A percentile compares a stretch with the other conserved stretches of the same genome.
Conservation (phyloP, 805 yeast species). For the Yarrowia osloensis region DNA sequence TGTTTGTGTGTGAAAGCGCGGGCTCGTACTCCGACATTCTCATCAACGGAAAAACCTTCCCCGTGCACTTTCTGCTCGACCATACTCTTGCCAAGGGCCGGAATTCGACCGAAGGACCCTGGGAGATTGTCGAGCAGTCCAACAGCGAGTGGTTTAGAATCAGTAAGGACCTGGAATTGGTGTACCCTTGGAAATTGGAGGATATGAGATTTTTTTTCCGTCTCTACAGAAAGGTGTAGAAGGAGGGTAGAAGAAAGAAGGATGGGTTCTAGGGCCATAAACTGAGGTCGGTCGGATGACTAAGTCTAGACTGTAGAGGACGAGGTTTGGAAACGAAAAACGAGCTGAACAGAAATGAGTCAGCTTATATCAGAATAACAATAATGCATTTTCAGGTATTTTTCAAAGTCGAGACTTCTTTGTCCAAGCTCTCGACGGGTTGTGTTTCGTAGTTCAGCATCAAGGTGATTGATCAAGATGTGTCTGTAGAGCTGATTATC, state of each 20-base stretch:
- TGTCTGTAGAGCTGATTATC: too few relatives aligned
- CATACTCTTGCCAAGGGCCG: slow-evolving; percentile 43
- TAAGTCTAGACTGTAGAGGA: too few relatives aligned
- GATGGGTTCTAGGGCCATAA: too few relatives aligned
- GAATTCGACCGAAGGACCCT: slow-evolving; percentile 48
- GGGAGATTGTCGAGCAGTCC: slow-evolving; percentile 65
- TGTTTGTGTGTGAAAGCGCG: slow-evolving; percentile 81
- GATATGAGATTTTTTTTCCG: slow-evolving; percentile 87
- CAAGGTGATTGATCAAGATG: too few relatives aligned
- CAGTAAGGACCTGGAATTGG: slow-evolving; percentile 46
- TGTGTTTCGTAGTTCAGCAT: too few relatives aligned
- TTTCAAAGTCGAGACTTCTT: too few relatives aligned
- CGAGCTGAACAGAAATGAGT: too few relatives aligned
- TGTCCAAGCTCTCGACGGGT: too few relatives aligned
- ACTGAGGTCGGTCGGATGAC: too few relatives aligned
- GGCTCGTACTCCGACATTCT: slow-evolving; percentile 83
- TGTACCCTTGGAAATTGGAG: slow-evolving; percentile 71
- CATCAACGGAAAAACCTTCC: slow-evolving; percentile 75
- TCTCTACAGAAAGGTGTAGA: slow-evolving; percentile 60
- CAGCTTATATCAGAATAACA: neutral
- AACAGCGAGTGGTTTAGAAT: slow-evolving; percentile 84
- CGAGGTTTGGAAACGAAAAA: too few relatives aligned
- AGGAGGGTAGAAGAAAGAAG: neutral
- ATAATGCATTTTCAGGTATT: slow-evolving; percentile 6
- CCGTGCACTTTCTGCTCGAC: slow-evolving; percentile 78